Evolutionary conservation across 768 basidiomycete species (phyloP), one percentile per base, ranked within the genome.

Genomic region (Mycena amicta): DNA sequence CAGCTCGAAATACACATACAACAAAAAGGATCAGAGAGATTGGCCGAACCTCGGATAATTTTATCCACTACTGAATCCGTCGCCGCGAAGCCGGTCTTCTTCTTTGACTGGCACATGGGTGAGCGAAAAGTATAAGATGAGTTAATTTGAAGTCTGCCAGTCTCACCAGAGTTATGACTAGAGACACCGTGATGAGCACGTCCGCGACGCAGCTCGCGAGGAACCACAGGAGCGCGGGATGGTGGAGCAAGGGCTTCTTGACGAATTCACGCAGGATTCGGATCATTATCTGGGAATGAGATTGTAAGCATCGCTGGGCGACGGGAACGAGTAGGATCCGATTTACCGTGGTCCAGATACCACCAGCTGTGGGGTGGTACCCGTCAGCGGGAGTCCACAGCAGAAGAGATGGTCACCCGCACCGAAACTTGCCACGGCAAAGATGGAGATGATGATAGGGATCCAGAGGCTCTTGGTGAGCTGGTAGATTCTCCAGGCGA

Each of bases 91-190:
- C 76, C 76, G 0, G 76, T 75, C 59, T 69, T 73, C 28, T 74
- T 60, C 47, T 67, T 70, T 1, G 67, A 68, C 82, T 83, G 53
- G 23, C 22, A 45, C 40, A n/a, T 15, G 55, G n/a, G 6, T 41
- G 11, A 23, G 29, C 43, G 40, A 22, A 27, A 27, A 18, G 27
- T 45, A 28, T 47, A 37, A 37, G 43, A n/a, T n/a, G n/a, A n/a
- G n/a, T n/a, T 23, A 45, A 45, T 23, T 23, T 8, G 43, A 23
- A n/a, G 33, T 27, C 52, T 5, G 25, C 25, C 51, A 22, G 29
- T 66, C 76, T 22, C 58, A 81, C 83, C 68, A 85, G 66, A 33
- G 72, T 76, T 49, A 71, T 63, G 5, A 77, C 76, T 5, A 85
- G 71, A 1, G 74, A 60, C 0, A 66, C 54, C 1, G 84, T 78